Base-by-base conservation (phyloP, 148 eudicot genomes). In the Salicornia ramosissima region DNA sequence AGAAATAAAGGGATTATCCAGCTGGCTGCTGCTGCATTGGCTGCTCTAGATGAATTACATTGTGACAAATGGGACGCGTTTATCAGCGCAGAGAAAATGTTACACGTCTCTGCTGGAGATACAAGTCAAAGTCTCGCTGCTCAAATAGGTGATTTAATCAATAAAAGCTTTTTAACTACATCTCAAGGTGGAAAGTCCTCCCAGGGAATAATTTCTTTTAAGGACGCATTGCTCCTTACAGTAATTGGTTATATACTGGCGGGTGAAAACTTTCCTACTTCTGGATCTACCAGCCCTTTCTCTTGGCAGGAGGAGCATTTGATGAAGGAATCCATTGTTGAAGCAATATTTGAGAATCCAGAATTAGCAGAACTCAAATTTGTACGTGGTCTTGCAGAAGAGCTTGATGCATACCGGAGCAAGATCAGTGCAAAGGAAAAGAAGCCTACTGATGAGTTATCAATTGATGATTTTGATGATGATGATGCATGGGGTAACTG, bases 261-360 rank as follows among this genome's bases (percentile, higher is more conserved):
- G 10, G 97, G 98, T 68, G 92, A 94, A 70, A 87, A 82, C 69
- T 94, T 94, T 74, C 98, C 98, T 10, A 88, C 95, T 60, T 84
- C 98, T 46, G 92, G 98, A n/a, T 84, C 92, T 40, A 82, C 79
- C 24, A 86, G 97, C 57, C 98, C 98, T 45, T 94, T 94, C 75
- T 85, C 97, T 64, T 94, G 98, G 98, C 98, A 94, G 71, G 98
- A 90, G 80, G 98, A 94, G 79, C 97, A 88, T 73, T 80, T 74
- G 75, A 75, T 90, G 85, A 90, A 94, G 83, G 98, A 90, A 81
- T 96, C 97, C 71, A 80, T 94, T 55, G 90, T 90, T 47, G 98
- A 94, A 81, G 92, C 90, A 58, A 72, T 94, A 71, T 83, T 88
- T 67, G 98, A 90, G 64, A 90, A 90, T 58, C 98, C 97, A 30